Conservation (phyloP, 2,329 filamentous ascomycete species). For the Colletotrichum simmondsii region DNA sequence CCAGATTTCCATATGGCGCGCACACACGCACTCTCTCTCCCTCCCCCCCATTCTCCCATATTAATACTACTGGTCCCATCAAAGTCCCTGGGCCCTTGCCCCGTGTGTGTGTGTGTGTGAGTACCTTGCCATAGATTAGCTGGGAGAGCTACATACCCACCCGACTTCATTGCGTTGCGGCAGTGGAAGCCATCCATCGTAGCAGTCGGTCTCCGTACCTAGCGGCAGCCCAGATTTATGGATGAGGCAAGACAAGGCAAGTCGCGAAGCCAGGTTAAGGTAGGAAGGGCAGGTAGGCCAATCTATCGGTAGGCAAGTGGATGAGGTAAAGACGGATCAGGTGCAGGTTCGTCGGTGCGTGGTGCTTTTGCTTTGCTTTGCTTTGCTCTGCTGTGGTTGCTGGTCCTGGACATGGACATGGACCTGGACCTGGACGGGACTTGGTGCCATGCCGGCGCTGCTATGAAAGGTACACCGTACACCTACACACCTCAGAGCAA, state of each 20-base stretch:
- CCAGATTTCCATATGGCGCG: not conserved
- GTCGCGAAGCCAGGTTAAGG: not conserved
- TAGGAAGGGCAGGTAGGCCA: not conserved
- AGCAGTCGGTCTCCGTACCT: not conserved
- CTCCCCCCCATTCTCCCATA: not conserved
- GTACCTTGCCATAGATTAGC: not conserved
- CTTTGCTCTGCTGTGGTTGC: not conserved
- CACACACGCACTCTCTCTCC: not conserved
- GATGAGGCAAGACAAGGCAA: constrained; percentile 5
- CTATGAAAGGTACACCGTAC: not conserved
- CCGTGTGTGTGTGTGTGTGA: constrained; percentile 1
- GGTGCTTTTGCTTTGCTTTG: constrained; percentile 9
- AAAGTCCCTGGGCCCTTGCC: constrained; percentile 7
- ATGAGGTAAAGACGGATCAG: constrained; percentile 3
- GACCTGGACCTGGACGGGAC: not conserved
- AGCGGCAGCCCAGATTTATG: constrained; percentile 1
- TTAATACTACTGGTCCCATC: not conserved
- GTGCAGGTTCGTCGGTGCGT: constrained; percentile 4
- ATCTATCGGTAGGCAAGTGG: not conserved
- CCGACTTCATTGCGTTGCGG: constrained; percentile 5
- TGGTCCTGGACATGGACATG: not conserved
- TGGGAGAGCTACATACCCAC: not conserved
- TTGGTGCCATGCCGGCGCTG: constrained; percentile 1
- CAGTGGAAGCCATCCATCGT: not conserved
- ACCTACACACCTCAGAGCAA: not conserved